phyloP scores from a whole-genome alignment of 1,284 basidiomycete genomes.

The Tilletiopsis washingtonensis region DNA sequence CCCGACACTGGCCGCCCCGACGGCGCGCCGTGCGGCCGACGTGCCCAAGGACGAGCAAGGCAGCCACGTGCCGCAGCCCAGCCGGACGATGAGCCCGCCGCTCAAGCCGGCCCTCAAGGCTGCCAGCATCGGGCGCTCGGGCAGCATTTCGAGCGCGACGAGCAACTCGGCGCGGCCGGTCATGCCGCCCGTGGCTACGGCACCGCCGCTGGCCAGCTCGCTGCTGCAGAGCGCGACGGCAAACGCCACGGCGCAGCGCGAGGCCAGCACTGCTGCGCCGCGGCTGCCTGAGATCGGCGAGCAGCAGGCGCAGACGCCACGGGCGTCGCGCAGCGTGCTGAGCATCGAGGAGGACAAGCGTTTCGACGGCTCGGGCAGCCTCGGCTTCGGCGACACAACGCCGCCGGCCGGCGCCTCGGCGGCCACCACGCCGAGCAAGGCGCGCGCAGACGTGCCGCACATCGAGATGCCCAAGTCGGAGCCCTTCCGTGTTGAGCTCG shows the following conservation, averaged over 20 bases:
- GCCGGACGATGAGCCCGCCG: constrained; percentile 24
- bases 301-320: too few species aligned
- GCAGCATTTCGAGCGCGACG: constrained; percentile 14
- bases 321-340: background rate
- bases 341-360: constrained; percentile 33
- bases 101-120: constrained; percentile 38
- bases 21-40: constrained; percentile 1
- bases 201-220: constrained; percentile 18
- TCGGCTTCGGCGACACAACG: constrained; percentile 14
- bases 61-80: constrained; percentile 6
- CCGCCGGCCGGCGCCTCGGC: background rate
- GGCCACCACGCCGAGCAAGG: background rate
- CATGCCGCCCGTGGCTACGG: constrained; percentile 24
- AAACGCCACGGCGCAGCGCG: background rate
- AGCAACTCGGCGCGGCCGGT: constrained; percentile 13
- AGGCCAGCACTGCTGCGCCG: background rate
- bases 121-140: constrained; percentile 15
- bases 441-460: constrained; percentile 13
- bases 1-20: constrained; percentile 1
- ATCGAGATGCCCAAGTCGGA: constrained; percentile 39
- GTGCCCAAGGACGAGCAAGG: background rate
- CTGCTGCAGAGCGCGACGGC: background rate
- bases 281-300: background rate
- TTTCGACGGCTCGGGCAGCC: constrained; percentile 39
- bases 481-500: constrained; percentile 31